phyloP scores from a whole-genome alignment of 1,284 basidiomycete species.

The Crucibulum cyathiforme region DNA sequence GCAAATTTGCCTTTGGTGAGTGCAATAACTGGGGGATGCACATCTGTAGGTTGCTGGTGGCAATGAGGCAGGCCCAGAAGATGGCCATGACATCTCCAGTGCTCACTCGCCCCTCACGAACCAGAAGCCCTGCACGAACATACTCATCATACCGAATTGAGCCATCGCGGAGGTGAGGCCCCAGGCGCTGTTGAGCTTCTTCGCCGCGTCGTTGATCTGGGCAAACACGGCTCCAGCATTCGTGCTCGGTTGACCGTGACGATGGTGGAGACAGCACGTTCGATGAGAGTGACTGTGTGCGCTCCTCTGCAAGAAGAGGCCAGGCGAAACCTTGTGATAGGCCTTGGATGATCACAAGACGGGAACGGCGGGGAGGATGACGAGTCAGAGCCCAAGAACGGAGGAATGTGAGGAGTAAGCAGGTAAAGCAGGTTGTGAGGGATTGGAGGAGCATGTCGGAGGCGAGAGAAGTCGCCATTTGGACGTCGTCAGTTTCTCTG shows the following conservation, averaged over 20 bases:
- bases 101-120: conserved; percentile 57
- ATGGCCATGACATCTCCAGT: conserved; percentile 73
- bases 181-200: conserved; percentile 7
- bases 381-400: conserved; percentile 74
- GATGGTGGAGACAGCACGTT: conserved; percentile 81
- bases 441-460: conserved; percentile 83
- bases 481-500: conserved; percentile 95
- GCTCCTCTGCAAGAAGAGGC: conserved; percentile 75
- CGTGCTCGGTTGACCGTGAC: conserved; percentile 86
- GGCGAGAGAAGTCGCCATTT: conserved; percentile 81
- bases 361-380: background rate
- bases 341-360: background rate
- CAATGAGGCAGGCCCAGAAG: conserved; percentile 79
- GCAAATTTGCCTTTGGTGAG: conserved; percentile 66
- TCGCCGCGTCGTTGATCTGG: conserved; percentile 54
- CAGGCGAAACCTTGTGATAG: conserved; percentile 49
- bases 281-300: conserved; percentile 75
- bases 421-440: conserved; percentile 78
- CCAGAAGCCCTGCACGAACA: background rate
- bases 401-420: conserved; percentile 81
- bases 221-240: conserved; percentile 62
- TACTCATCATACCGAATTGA: background rate
- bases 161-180: background rate
- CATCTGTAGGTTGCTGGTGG: conserved; percentile 64
- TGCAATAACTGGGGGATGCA: conserved; percentile 81